Base-by-base conservation (phyloP, 179 eudicot genomes). In the Camellia oleifera region DNA sequence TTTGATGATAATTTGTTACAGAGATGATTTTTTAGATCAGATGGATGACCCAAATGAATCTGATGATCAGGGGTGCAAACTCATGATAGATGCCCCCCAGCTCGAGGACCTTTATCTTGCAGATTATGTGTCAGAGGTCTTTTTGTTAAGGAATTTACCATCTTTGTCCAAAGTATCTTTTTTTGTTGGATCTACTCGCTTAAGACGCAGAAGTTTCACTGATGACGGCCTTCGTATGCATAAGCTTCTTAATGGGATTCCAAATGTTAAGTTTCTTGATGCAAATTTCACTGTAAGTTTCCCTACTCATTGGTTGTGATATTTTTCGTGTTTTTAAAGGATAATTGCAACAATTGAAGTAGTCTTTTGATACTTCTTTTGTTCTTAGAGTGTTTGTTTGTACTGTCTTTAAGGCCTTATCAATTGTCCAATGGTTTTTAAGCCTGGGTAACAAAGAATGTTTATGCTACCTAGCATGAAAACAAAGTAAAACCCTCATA, bases 31-130 rank as follows among this genome's bases (percentile, higher is more conserved):
- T 74, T 4, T 14, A 42, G 72, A 48, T 48, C 6, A 48, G 4
- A 4, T 48, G 8, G 42, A 66, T 6, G 23, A 26, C 12, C 2
- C 70, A 1, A 44, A 14, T 40, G 75, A 72, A 46, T 8, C 54
- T 70, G 54, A 17, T n/a, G 56, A 46, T 72, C 12, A 67, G 17
- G 57, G 65, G 62, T 74, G 26, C 66, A 74, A 56, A 44, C 77
- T 74, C 3, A 48, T 57, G 66, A 14, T 74, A 20, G 63, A 73
- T 54, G 42, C 15, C 61, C 76, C 76, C 20, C 45, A 54, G 12
- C 61, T 73, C 26, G 48, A 74, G n/a, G 17, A 9, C 48, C 50
- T 74, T 54, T 7, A 9, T 57, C 61, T 74, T 13, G 1, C 12
- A 56, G 77, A 74, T 74, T 40, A 8, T 32, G 50, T 57, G 32